Evolutionary conservation across 371 early-diverging fungal species (phyloP), one percentile per base, ranked within the genome.

Genomic region (Saksenaea oblongispora): DNA sequence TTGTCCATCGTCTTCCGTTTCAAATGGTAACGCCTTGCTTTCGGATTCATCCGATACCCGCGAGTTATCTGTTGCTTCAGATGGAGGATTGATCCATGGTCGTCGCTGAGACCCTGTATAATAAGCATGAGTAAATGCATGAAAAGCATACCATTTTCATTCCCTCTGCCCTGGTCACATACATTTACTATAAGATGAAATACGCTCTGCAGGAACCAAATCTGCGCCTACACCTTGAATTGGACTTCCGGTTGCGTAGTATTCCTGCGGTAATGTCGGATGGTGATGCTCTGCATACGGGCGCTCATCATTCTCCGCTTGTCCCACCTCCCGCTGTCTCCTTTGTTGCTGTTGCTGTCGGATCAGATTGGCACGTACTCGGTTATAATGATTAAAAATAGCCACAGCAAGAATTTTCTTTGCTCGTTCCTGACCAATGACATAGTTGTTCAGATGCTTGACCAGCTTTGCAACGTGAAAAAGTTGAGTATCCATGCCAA

Each of bases 391-490:
- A 66, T 94, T 94, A 74, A 87, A 92, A 13, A 95, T 87, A 4
- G 96, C 95, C 3, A 93, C 93, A 0, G 95, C 83, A 35, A 95
- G 76, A 9, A 87, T 87, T 73, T 88, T 87, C 68, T 95, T 95
- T 13, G 94, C 91, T 34, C 88, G 71, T 24, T 92, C 90, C 74
- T 95, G 95, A 4, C 95, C 95, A 65, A 95, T 91, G 26, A 95
- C 90, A 72, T 92, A 91, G 58, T 93, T 89, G 74, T 95, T 89
- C 69, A 95, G 67, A 63, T 91, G 86, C 58, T 88, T 84, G 54
- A 90, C 87, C 71, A 95, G 93, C 94, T 95, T 4, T 47, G 22
- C 10, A 47, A 14, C 8, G 3, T 17, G 22, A 22, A 47, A 22
- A 22, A 47, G 10, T 0, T 22, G 26, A 24, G 22, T 18, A 47